phyloP scores from a whole-genome alignment of 2,329 filamentous ascomycete species.

The Sclerotiophoma versabilis region DNA sequence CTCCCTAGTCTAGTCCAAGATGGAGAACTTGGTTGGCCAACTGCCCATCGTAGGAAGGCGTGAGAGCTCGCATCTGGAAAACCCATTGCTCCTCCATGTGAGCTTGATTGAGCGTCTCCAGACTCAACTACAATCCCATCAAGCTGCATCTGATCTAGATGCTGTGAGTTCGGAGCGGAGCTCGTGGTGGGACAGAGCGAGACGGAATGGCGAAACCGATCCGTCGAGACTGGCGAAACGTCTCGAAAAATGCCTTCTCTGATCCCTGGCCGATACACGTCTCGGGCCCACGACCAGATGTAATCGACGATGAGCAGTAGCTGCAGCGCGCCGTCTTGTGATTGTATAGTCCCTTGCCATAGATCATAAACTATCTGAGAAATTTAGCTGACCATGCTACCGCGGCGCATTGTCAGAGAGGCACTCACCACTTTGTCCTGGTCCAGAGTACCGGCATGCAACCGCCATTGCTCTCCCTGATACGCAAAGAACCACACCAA shows the following conservation, averaged over 20 bases:
- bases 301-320: constrained; percentile 27
- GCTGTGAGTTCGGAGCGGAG: not conserved
- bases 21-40: not conserved
- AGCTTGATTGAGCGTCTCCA: no score
- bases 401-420: not conserved
- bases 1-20: not conserved
- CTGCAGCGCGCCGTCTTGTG: constrained; percentile 26
- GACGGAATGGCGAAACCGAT: not conserved
- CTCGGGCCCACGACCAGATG: not conserved
- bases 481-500: constrained; percentile 31
- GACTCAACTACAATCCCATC: no score
- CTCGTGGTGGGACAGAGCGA: not conserved
- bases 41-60: not conserved
- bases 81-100: no score
- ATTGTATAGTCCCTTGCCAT: constrained; percentile 28
- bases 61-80: not conserved
- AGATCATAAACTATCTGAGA: constrained; percentile 25
- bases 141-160: not conserved
- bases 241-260: not conserved
- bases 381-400: not conserved
- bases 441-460: constrained; percentile 16
- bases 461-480: constrained; percentile 26
- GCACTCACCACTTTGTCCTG: constrained; percentile 4
- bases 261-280: not conserved
- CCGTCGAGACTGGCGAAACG: not conserved